A percentile compares a stretch with the other conserved stretches of the same genome.
phyloP scores from a whole-genome alignment of 1,139 yeast species.

The Pichia sp. region DNA sequence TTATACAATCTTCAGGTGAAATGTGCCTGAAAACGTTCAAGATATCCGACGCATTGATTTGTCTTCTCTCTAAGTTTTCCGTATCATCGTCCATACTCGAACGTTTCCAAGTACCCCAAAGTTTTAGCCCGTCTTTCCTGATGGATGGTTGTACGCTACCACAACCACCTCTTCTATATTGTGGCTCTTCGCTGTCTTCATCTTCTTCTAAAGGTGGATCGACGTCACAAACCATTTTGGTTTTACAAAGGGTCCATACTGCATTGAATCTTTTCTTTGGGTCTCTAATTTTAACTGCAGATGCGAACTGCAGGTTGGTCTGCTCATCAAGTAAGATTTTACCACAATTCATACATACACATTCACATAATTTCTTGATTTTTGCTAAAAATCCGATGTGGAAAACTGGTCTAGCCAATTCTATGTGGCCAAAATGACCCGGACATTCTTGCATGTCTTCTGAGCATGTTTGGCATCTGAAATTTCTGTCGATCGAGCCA shows the following conservation, averaged over 20 bases:
- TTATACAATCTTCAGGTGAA: constrained; percentile 72
- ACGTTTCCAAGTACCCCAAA: constrained; percentile 97
- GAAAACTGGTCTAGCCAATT: constrained; percentile 95
- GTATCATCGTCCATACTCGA: constrained; percentile 73
- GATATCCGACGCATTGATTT: constrained; percentile 84
- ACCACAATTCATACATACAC: constrained; percentile 98
- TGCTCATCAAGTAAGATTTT: constrained; percentile 79
- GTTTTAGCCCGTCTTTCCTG: constrained; percentile 90
- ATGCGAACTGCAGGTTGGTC: constrained; percentile 77
- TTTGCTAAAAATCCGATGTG: constrained; percentile 94
- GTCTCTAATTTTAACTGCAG: constrained; percentile 84
- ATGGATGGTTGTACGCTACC: constrained; percentile 96
- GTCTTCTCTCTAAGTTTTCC: constrained; percentile 90
- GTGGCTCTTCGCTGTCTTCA: constrained; percentile 30
- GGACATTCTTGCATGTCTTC: constrained; percentile 99
- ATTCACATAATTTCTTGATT: constrained; percentile 92
- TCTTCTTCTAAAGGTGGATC: constrained; percentile 67
- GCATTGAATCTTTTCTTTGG: constrained; percentile 96
- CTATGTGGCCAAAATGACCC: constrained; percentile 99
- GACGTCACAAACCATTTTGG: constrained; percentile 94
- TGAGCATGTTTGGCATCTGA: constrained; percentile 98
- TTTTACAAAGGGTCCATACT: constrained; percentile 88
- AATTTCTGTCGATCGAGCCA: constrained; percentile 95
- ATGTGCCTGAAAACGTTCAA: constrained; percentile 90
- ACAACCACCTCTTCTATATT: constrained; percentile 85